These are phyloP conservation scores for Rehmannia glutinosa DNA, from an alignment of 257 asterid species.

Conservation along the genomic window DNA sequence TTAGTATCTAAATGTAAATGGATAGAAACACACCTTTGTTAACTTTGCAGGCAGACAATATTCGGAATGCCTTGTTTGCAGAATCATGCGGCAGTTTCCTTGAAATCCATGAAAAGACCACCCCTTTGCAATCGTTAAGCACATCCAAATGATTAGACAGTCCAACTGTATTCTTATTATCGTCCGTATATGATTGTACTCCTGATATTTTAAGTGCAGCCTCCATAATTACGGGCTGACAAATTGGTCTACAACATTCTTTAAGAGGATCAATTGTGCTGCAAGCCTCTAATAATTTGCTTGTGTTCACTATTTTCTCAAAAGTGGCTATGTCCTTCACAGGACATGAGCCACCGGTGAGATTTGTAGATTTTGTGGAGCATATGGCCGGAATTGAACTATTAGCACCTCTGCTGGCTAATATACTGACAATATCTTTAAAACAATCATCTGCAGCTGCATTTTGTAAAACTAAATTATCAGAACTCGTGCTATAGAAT, in stretches of 20 bases:
- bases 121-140: conserved; percentile 85
- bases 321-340: conserved; percentile 70
- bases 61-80: conserved; percentile 78
- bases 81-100: conserved; percentile 71
- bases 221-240: conserved; percentile 90
- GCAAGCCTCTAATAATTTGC: conserved; percentile 85
- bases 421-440: conserved; percentile 88
- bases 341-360: conserved; percentile 97
- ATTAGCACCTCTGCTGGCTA: conserved; percentile 95
- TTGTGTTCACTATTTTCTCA: conserved; percentile 79
- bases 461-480: conserved; percentile 62
- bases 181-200: conserved; percentile 42
- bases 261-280: conserved; percentile 79
- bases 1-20: not conserved
- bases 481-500: conserved; percentile 57
- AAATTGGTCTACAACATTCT: conserved; percentile 90
- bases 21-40: conserved; percentile 62
- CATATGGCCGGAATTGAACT: conserved; percentile 71
- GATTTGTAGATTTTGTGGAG: conserved; percentile 65
- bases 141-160: conserved; percentile 45
- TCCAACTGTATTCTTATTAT: conserved; percentile 53
- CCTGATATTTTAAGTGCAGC: conserved; percentile 81
- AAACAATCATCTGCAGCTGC: conserved; percentile 93
- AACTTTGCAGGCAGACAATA: conserved; percentile 91
- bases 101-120: conserved; percentile 82